These are phyloP conservation scores for Kwoniella shivajii DNA, from an alignment of 1,284 basidiomycete genomes.

Conservation along the genomic window DNA sequence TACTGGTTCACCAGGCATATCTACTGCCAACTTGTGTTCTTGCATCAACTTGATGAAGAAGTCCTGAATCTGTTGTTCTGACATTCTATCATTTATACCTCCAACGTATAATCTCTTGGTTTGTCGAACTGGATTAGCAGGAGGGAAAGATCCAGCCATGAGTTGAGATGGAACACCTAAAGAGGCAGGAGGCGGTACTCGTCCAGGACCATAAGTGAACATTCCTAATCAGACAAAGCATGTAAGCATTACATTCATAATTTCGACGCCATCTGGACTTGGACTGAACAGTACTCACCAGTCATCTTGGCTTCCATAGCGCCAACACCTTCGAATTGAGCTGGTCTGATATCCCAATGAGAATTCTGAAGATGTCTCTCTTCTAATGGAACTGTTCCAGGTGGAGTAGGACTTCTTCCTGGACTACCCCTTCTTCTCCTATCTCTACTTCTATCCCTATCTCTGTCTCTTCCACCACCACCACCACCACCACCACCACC, in stretches of 20 bases:
- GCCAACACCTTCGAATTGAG: conserved; percentile 91
- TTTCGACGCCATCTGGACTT: background rate
- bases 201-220: conserved; percentile 51
- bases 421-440: conserved; percentile 58
- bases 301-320: conserved; percentile 97
- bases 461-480: conserved; percentile 27
- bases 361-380: conserved; percentile 79
- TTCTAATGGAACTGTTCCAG: conserved; percentile 76
- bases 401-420: conserved; percentile 83
- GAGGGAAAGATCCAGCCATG: conserved; percentile 39
- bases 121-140: conserved; percentile 67
- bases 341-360: conserved; percentile 94
- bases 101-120: conserved; percentile 94
- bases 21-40: conserved; percentile 82
- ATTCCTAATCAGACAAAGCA: conserved; percentile 28
- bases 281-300: conserved; percentile 59
- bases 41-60: conserved; percentile 97
- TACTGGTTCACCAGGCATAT: conserved; percentile 83
- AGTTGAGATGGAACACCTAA: conserved; percentile 40
- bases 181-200: conserved; percentile 47
- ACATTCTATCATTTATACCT: conserved; percentile 88
- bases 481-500: conserved; percentile 10
- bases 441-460: conserved; percentile 40
- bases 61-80: conserved; percentile 81
- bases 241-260: background rate